These are phyloP conservation scores for Cyclotella cryptica DNA, from an alignment of 108 stramenopile genomes.

Conservation along the genomic window DNA sequence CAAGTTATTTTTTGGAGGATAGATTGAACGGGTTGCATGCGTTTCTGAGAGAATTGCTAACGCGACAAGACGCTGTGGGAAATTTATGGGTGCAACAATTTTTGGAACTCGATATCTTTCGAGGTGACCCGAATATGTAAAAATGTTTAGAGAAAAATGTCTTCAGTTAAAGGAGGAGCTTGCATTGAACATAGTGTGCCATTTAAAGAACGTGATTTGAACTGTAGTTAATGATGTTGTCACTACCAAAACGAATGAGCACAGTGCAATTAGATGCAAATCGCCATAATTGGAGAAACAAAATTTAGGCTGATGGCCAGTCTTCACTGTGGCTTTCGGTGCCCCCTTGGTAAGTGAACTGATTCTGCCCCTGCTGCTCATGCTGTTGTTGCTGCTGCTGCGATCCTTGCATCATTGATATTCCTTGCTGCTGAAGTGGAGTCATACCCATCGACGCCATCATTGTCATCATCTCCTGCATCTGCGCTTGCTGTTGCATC, in stretches of 20 bases:
- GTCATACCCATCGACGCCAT: slow-evolving; percentile 27
- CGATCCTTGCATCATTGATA: background rate
- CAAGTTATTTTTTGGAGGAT: slow-evolving; percentile 30
- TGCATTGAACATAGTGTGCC: background rate
- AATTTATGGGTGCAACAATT: slow-evolving; percentile 24
- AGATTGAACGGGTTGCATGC: slow-evolving; percentile 27
- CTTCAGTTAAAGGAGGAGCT: background rate
- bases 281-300: no score
- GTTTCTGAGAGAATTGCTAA: slow-evolving; percentile 35
- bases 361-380: background rate
- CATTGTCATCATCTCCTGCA: slow-evolving; percentile 56
- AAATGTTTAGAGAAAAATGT: background rate
- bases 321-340: no score
- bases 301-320: no score
- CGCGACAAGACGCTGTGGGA: slow-evolving; percentile 23
- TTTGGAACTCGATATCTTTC: slow-evolving; percentile 23
- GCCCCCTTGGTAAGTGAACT: no score
- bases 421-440: background rate
- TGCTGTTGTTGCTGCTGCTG: slow-evolving; percentile 2
- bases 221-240: no score
- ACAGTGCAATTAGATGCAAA: no score
- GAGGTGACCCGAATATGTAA: background rate
- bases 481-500: slow-evolving; percentile 53
- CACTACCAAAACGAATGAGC: no score
- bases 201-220: no score